phyloP scores from a whole-genome alignment of 2,329 filamentous ascomycete genomes.

The Fusarium sp. region DNA sequence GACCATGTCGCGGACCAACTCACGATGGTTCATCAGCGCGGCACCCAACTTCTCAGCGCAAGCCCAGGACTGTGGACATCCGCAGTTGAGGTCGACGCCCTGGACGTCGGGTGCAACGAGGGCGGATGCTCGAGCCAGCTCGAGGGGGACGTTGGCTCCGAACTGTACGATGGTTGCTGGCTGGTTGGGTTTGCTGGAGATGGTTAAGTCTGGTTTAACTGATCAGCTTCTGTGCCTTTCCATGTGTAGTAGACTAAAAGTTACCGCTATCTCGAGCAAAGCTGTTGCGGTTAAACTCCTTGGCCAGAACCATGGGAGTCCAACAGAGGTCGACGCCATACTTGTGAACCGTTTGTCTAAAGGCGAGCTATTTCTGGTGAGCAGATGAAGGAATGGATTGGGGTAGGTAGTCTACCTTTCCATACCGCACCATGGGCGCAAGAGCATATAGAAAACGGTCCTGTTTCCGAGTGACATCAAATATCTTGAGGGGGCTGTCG shows the following conservation, averaged over 20 bases:
- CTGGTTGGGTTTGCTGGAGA: conserved; percentile 64
- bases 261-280: conserved; percentile 71
- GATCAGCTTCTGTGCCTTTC: neutral
- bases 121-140: conserved; percentile 72
- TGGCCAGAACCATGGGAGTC: conserved; percentile 79
- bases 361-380: conserved; percentile 67
- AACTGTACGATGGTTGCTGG: conserved; percentile 76
- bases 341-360: conserved; percentile 73
- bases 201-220: conserved; percentile 65
- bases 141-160: conserved; percentile 70
- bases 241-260: neutral
- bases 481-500: conserved; percentile 68
- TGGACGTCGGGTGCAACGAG: conserved; percentile 72
- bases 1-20: conserved; percentile 76
- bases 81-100: conserved; percentile 79
- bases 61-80: conserved; percentile 80
- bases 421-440: conserved; percentile 77
- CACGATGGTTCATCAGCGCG: conserved; percentile 74
- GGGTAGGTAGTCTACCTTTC: conserved; percentile 67
- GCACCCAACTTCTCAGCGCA: conserved; percentile 76
- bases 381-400: neutral
- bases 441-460: conserved; percentile 68
- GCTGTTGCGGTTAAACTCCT: conserved; percentile 74
- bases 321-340: conserved; percentile 76
- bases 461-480: conserved; percentile 65